phyloP scores from a whole-genome alignment of 2,329 filamentous ascomycete species.

The Venturiaceae sp. region DNA sequence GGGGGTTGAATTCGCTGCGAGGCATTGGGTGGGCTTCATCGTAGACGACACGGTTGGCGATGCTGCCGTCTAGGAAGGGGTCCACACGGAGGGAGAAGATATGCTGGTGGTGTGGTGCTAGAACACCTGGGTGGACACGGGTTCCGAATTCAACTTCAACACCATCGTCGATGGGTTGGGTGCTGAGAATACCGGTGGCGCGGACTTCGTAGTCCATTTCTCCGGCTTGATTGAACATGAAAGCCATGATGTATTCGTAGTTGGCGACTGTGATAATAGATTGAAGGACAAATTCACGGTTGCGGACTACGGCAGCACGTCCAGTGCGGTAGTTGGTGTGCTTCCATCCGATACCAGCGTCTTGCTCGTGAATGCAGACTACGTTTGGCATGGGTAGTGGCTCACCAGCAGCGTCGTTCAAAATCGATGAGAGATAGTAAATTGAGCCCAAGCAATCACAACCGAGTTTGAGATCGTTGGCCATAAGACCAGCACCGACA shows the following conservation, averaged over 20 bases:
- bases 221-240: conserved; percentile 62
- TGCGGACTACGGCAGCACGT: conserved; percentile 52
- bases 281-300: conserved; percentile 57
- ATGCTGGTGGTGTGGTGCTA: conserved; percentile 65
- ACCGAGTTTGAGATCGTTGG: conserved; percentile 59
- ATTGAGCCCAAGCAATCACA: conserved; percentile 64
- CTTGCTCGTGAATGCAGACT: conserved; percentile 62
- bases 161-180: conserved; percentile 57
- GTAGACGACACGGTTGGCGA: conserved; percentile 37
- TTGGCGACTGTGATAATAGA: conserved; percentile 63
- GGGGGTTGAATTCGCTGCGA: conserved; percentile 44
- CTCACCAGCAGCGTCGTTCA: conserved; percentile 51
- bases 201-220: conserved; percentile 58
- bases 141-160: conserved; percentile 57
- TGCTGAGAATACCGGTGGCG: conserved; percentile 59
- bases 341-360: conserved; percentile 60
- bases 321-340: conserved; percentile 63
- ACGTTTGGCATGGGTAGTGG: conserved; percentile 53
- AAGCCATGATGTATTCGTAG: conserved; percentile 65
- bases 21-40: conserved; percentile 50
- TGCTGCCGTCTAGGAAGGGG: conserved; percentile 34
- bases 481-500: conserved; percentile 54
- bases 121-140: conserved; percentile 58
- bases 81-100: conserved; percentile 52
- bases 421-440: conserved; percentile 52